A percentile compares a stretch with the other conserved stretches of the same genome.
Evolutionary conservation across 352 stramenopile species (phyloP).

Genomic region (Globisporangium irregulare): DNA sequence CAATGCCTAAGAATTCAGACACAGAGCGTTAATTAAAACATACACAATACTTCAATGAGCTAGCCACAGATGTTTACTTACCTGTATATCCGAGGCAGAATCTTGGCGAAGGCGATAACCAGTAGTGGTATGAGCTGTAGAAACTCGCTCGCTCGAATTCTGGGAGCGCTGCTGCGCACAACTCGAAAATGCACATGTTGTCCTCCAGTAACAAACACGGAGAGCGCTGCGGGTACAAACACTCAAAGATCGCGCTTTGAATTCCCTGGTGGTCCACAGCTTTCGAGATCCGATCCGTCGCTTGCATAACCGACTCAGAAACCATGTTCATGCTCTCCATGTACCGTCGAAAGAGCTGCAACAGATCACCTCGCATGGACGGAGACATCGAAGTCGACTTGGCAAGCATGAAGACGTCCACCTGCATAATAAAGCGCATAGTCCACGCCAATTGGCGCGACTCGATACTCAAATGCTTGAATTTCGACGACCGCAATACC

Average conservation of each 20-base stretch:
- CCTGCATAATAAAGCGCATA: conserved; percentile 42
- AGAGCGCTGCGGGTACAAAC: conserved; percentile 39
- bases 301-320: conserved; percentile 29
- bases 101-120: conserved; percentile 27
- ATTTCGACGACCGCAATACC: conserved; percentile 32
- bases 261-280: conserved; percentile 24
- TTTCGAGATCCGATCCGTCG: conserved; percentile 21
- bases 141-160: conserved; percentile 29
- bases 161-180: conserved; percentile 31
- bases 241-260: conserved; percentile 35
- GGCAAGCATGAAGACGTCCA: conserved; percentile 24
- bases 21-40: background rate
- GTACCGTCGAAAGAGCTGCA: conserved; percentile 39
- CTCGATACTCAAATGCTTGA: conserved; percentile 27
- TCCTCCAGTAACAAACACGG: conserved; percentile 27
- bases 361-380: conserved; percentile 21
- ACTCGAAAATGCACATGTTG: conserved; percentile 35
- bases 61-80: conserved; percentile 15
- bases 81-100: conserved; percentile 50
- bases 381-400: conserved; percentile 5
- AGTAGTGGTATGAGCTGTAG: conserved; percentile 32
- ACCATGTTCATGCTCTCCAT: conserved; percentile 39
- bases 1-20: conserved; percentile 23
- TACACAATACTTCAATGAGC: background rate
- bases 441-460: conserved; percentile 41